Base-by-base conservation (phyloP, 2,329 filamentous ascomycete genomes). In the Atkinsonella texensis region DNA sequence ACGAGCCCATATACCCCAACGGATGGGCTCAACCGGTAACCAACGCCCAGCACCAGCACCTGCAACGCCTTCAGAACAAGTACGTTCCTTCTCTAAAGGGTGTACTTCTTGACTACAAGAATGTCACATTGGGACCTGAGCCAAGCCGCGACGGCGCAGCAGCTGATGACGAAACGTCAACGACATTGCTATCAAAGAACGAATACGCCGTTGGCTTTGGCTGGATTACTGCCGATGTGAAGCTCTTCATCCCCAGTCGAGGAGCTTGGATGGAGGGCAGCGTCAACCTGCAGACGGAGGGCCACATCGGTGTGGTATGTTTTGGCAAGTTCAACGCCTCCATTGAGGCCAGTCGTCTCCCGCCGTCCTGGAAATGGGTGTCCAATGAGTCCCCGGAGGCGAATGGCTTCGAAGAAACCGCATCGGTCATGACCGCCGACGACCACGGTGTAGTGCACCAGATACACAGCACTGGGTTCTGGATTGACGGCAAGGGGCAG, bases 291-390 rank as follows among this genome's bases (percentile, higher is more conserved):
- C 88, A 95, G 64, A 91, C 85, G 46, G 87, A 93, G 59, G 89
- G 88, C 7, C 89, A 96, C 63, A 76, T 98, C 7, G 90, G 91
- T 18, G 79, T 96, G 2, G 81, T 94, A 11, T 93, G 89, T 65
- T 90, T 89, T 70, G 91, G 91, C 66, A 81, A 89, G 57, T 97
- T 97, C 75, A 95, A 93, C 59, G 87, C 91, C 1, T 88, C 85
- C 43, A 87, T 98, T 54, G 85, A 91, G 60, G 76, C 84, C 20
- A 80, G 79, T 54, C 76, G 87, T 38, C 73, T 98, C 15, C 93
- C 93, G 0, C 67, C 71, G 13, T 77, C 79, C 23, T 98, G 91
- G 93, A 81, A 73, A 55, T 97, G 89, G 85, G 75, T 88, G 15
- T 79, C 82, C 11, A 75, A 81, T 35, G 72, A 70, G 51, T 62